Evolutionary conservation across 2,329 filamentous ascomycete genomes (phyloP), one percentile per base, ranked within the genome.

Genomic region (Scytalidium lignicola): DNA sequence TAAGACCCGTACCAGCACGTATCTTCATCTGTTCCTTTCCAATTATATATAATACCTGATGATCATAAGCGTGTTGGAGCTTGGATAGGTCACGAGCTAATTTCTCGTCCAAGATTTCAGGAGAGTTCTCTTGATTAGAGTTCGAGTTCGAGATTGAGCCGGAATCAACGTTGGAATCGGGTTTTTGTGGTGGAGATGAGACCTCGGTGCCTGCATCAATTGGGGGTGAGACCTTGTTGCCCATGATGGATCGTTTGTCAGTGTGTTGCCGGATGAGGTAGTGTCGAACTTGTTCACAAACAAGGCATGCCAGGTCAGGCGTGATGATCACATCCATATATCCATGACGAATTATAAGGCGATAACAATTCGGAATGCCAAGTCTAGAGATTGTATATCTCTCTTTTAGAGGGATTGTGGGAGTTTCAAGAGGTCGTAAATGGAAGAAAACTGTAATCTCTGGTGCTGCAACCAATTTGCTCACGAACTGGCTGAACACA

Each of bases 391-490:
- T 69, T 29, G 68, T 64, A 52, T 75, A 78, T 1, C 75, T 67
- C 46, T 78, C 70, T 3, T 65, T 66, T 1, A 68, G 58, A 0
- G 74, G 59, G 3, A 83, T 75, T 0, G 73, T 75, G 0, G 85
- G 84, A 6, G 73, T 70, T 41, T 81, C 74, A 1, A 87, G 70
- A 0, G 83, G 76, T 5, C 83, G 78, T 43, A 90, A 74, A 58
- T 90, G 85, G 64, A 90, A 86, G 65, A 90, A 89, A 1, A 90
- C 74, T 19, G 78, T 74, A 6, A 87, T 77, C 26, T 86, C 82
- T 0, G 85, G 84, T 6, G 78, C 72, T 0, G 82, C 78, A 42
- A 80, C 78, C 46, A 90, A 82, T 60, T 90, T 90, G 47, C 74
- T 77, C n/a, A 88, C 70, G 61, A 89, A 90, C 41, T 90, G 83